These are phyloP conservation scores for Lachnellula willkommii DNA, from an alignment of 2,329 filamentous ascomycete genomes.

Conservation along the genomic window DNA sequence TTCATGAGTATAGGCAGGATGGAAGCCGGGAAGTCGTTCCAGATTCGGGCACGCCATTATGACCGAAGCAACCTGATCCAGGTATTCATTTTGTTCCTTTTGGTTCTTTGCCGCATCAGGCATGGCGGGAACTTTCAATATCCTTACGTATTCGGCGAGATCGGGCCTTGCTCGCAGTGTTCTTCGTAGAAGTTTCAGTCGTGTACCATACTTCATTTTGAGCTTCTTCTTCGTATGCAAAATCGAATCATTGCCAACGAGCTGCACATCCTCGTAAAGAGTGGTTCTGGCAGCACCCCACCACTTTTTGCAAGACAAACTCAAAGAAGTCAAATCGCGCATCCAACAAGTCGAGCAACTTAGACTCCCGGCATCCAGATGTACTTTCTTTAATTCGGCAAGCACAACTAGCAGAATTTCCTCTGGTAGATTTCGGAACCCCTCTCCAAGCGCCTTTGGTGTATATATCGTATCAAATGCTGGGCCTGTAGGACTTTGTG, in stretches of 20 bases:
- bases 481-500: constrained; percentile 2
- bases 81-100: constrained; percentile 44
- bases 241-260: constrained; percentile 51
- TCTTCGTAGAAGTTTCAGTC: constrained; percentile 52
- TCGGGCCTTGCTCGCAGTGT: constrained; percentile 50
- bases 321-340: constrained; percentile 51
- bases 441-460: constrained; percentile 39
- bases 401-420: constrained; percentile 56
- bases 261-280: constrained; percentile 51
- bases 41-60: constrained; percentile 62
- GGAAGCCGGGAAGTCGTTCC: constrained; percentile 51
- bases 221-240: constrained; percentile 51
- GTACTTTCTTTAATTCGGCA: constrained; percentile 46
- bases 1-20: constrained; percentile 49
- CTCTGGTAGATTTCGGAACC: constrained; percentile 51
- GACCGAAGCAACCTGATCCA: constrained; percentile 53
- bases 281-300: constrained; percentile 39
- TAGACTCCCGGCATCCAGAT: constrained; percentile 42
- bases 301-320: constrained; percentile 47
- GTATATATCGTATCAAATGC: constrained; percentile 11
- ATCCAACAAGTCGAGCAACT: constrained; percentile 63
- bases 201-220: constrained; percentile 47
- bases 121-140: constrained; percentile 50
- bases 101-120: constrained; percentile 34
- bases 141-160: constrained; percentile 50